These are phyloP conservation scores for Vigna angularis DNA, from an alignment of 306 rosid species.

Conservation along the genomic window DNA sequence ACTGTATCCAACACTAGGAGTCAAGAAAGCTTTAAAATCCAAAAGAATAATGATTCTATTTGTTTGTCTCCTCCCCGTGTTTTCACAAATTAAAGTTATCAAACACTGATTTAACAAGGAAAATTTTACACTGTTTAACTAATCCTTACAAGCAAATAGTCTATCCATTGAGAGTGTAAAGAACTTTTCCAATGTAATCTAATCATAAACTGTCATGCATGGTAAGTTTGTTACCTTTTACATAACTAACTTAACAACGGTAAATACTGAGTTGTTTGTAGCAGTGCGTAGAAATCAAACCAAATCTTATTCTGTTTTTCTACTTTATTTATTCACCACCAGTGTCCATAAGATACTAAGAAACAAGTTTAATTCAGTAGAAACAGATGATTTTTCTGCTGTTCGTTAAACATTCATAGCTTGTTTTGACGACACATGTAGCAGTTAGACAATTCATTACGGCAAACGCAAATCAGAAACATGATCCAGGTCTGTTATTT, in stretches of 20 bases:
- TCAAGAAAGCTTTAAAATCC: not conserved
- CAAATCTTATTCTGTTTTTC: not conserved
- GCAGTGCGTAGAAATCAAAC: not conserved
- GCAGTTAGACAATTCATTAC: not conserved
- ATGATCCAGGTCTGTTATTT: not conserved
- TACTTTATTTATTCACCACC: not conserved
- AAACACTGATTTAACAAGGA: not conserved
- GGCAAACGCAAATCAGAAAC: constrained; percentile 20
- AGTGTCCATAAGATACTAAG: not conserved
- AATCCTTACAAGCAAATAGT: not conserved
- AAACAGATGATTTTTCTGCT: not conserved
- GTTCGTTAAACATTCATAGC: not conserved
- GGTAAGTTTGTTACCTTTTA: too few species aligned
- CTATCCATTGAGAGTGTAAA: too few species aligned
- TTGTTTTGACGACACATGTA: not conserved
- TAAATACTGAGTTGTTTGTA: too few species aligned
- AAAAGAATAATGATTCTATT: not conserved
- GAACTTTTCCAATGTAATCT: too few species aligned
- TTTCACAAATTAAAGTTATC: constrained; percentile 32
- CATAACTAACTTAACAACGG: too few species aligned
- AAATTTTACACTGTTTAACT: not conserved
- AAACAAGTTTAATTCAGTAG: not conserved
- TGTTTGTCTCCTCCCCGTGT: not conserved
- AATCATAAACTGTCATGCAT: too few species aligned
- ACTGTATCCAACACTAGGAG: constrained; percentile 5